Evolutionary conservation across 2,329 filamentous ascomycete species (phyloP).

Genomic region (Neonectria magnoliae): DNA sequence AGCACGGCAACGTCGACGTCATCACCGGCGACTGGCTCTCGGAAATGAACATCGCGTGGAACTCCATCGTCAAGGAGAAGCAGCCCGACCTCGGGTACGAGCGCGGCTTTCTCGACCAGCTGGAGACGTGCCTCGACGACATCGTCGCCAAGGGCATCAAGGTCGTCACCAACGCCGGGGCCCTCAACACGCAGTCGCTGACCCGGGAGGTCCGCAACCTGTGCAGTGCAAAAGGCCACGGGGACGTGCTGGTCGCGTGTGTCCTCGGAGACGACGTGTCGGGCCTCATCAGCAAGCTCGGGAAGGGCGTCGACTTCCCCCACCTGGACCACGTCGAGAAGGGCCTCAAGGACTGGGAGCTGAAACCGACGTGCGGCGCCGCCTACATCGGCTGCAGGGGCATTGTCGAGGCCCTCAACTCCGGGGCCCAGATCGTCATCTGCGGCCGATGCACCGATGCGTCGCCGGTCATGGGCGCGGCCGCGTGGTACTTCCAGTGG

Average conservation of each 20-base stretch:
- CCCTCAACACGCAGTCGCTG: slow-evolving; percentile 49
- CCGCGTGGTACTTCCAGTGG: slow-evolving; percentile 65
- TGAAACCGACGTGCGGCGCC: slow-evolving; percentile 41
- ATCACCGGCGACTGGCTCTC: slow-evolving; percentile 54
- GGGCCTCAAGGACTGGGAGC: slow-evolving; percentile 43
- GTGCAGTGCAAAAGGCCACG: slow-evolving; percentile 44
- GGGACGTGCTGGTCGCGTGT: slow-evolving; percentile 48
- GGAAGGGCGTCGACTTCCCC: slow-evolving; percentile 28
- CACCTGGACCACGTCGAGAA: slow-evolving; percentile 46
- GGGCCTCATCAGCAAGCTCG: slow-evolving; percentile 34
- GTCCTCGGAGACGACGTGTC: slow-evolving; percentile 53
- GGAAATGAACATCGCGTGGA: slow-evolving; percentile 62
- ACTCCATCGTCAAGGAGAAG: slow-evolving; percentile 48
- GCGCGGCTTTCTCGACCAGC: slow-evolving; percentile 55
- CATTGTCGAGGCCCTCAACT: slow-evolving; percentile 54
- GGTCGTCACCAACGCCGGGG: slow-evolving; percentile 54
- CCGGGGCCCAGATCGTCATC: slow-evolving; percentile 59
- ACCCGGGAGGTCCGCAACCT: slow-evolving; percentile 44
- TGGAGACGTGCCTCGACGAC: slow-evolving; percentile 50
- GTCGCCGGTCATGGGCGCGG: slow-evolving; percentile 64
- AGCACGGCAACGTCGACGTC: slow-evolving; percentile 47
- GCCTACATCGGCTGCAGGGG: slow-evolving; percentile 62
- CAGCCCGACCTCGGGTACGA: slow-evolving; percentile 47
- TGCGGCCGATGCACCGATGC: slow-evolving; percentile 61
- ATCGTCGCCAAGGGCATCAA: slow-evolving; percentile 49